phyloP scores from a whole-genome alignment of 2,329 filamentous ascomycete genomes.

The Botrytis fragariae region DNA sequence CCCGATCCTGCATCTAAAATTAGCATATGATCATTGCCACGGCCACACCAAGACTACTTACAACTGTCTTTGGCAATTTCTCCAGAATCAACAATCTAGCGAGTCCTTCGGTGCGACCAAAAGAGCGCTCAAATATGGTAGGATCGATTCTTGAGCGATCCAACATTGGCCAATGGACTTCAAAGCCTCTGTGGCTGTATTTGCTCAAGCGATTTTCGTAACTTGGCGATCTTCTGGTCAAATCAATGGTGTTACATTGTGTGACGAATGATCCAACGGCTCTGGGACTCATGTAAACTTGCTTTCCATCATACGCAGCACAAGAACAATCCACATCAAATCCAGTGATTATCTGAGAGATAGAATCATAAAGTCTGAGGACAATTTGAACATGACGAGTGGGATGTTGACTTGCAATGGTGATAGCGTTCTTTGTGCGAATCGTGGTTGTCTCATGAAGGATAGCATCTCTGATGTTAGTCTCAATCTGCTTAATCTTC shows the following conservation, averaged over 20 bases:
- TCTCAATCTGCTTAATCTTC: slow-evolving; percentile 82
- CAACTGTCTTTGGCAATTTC: slow-evolving; percentile 63
- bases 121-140: slow-evolving; percentile 82
- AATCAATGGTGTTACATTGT: slow-evolving; percentile 76
- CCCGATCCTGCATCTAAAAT: slow-evolving; percentile 50
- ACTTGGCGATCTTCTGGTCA: slow-evolving; percentile 75
- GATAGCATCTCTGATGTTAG: slow-evolving; percentile 70
- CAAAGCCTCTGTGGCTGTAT: slow-evolving; percentile 80
- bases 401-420: slow-evolving; percentile 80
- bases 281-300: slow-evolving; percentile 76
- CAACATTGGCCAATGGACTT: slow-evolving; percentile 74
- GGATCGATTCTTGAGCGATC: slow-evolving; percentile 77
- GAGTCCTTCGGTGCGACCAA: slow-evolving; percentile 71
- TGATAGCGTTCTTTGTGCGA: slow-evolving; percentile 82
- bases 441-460: slow-evolving; percentile 81
- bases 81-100: slow-evolving; percentile 79
- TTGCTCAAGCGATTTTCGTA: slow-evolving; percentile 87
- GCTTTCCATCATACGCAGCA: slow-evolving; percentile 74
- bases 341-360: slow-evolving; percentile 81
- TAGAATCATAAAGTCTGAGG: slow-evolving; percentile 76
- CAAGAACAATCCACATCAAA: slow-evolving; percentile 87
- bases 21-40: background rate
- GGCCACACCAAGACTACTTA: background rate
- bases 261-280: slow-evolving; percentile 78
- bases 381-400: slow-evolving; percentile 83